Base-by-base conservation (phyloP, 1,284 basidiomycete genomes). In the Leccinum cinnamomeum region DNA sequence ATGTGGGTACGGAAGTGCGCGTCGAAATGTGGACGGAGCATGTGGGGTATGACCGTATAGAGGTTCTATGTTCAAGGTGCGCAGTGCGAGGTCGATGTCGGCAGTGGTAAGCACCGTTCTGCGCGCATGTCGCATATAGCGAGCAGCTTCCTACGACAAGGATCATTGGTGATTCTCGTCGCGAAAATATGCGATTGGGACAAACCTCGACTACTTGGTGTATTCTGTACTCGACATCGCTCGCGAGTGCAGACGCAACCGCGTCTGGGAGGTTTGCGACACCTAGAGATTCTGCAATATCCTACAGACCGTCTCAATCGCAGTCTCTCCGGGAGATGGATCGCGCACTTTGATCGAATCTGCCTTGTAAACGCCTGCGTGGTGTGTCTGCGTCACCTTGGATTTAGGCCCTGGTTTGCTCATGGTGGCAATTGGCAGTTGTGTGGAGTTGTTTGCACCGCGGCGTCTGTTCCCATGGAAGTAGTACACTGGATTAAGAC, bases 151-250 rank as follows among this genome's bases (percentile, higher is more conserved):
- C 89, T 97, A 77, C 3, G 20, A 25, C 20, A 23, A 50, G 20
- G 41, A 33, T 28, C 41, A 18, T 65, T 39, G 33, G 11, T 3
- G 5, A 10, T 18, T 5, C 3, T 35, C 6, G n/a, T 50, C 28
- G 35, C 3, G 6, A 11, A 18, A 23, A 35, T 46, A 14, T 44
- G 11, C 8, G 44, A 12, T 23, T 12, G 35, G 30, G 35, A 70
- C 78, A 63, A 66, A 92, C 92, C 83, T 97, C 93, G 64, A 96
- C 85, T 53, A 97, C 88, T 74, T 97, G 93, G 74, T 97, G 95
- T 72, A 98, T 86, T 62, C 97, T 84, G 77, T 98, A 98, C 75
- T 99, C 97, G 50, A 98, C 94, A 79, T 99, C 97, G 65, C 93
- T 94, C 2, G 97, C 95, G 16, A 99, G 83, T 0, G 92, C 84